phyloP scores from a whole-genome alignment of 73 alveolate genomes.

The Loxodes magnus region DNA sequence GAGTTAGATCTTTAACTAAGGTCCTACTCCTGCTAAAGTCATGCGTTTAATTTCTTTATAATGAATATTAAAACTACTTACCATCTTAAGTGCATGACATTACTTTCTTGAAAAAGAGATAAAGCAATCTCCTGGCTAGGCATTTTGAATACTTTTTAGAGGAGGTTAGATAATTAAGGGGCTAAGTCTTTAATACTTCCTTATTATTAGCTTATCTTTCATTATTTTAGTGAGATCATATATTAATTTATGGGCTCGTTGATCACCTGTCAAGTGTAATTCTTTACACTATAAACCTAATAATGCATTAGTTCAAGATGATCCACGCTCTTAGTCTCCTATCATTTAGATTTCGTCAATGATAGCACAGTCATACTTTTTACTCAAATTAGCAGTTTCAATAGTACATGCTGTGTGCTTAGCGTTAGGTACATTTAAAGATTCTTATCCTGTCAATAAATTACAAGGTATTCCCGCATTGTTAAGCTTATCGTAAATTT shows the following conservation, averaged over 20 bases:
- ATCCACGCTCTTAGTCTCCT: constrained; percentile 52
- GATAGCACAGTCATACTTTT: constrained; percentile 59
- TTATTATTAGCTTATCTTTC: constrained; percentile 19
- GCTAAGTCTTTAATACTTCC: constrained; percentile 40
- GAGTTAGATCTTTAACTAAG: too few relatives aligned
- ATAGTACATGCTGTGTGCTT: constrained; percentile 53
- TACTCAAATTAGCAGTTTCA: constrained; percentile 32
- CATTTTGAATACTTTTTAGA: constrained; percentile 21
- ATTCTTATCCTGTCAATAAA: constrained; percentile 57
- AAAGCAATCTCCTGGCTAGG: constrained; percentile 41
- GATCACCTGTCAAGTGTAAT: constrained; percentile 65
- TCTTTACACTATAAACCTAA: constrained; percentile 48
- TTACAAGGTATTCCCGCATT: constrained; percentile 36
- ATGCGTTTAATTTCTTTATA: constrained; percentile 3
- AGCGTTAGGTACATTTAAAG: constrained; percentile 12
- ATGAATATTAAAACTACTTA: neutral
- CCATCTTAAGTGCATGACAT: constrained; percentile 8
- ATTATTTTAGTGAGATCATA: constrained; percentile 19
- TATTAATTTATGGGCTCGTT: constrained; percentile 31
- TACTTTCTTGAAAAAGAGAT: constrained; percentile 29
- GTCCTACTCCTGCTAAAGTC: neutral
- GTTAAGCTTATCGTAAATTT: constrained; percentile 36
- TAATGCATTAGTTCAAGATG: constrained; percentile 53
- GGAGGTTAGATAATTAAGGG: constrained; percentile 22
- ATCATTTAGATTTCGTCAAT: constrained; percentile 61